Base-by-base conservation (phyloP, 306 rosid species). In the Aeschynomene evenia region DNA sequence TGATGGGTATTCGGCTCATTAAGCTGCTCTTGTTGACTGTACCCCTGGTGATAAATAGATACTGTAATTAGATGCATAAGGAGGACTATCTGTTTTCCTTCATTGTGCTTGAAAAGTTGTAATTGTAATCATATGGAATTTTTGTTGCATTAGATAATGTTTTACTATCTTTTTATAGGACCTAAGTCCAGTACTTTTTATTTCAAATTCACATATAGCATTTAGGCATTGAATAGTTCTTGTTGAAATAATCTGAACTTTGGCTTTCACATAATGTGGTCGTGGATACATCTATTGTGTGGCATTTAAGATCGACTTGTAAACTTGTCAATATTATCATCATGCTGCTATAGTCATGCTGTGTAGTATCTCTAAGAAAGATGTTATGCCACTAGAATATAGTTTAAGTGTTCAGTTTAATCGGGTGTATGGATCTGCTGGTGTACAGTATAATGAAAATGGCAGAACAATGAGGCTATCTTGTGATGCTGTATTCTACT, bases 1-100 rank as follows among this genome's bases (percentile, higher is more conserved):
- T 3, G 66, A 63, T 63, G 52, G 19, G 23, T 63, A 61, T 63
- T 45, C 54, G 68, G 12, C 10, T 66, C 11, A 46, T 50, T 18
- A 1, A n/a, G 64, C 16, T 54, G 72, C 37, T 63, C 9, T 20
- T 10, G 24, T 53, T 28, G 53, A 20, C 26, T n/a, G n/a, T n/a
- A n/a, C n/a, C n/a, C n/a, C n/a, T n/a, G n/a, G n/a, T n/a, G n/a
- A n/a, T n/a, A n/a, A n/a, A n/a, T n/a, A n/a, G n/a, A n/a, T n/a
- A n/a, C n/a, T n/a, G n/a, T n/a, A n/a, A n/a, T n/a, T n/a, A n/a
- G 54, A 39, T 66, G 28, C 42, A 40, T 66, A 10, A 36, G 18
- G 28, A 67, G 23, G 49, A 14, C 52, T 29, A 33, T 40, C 6
- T 70, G 46, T 40, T 42, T 5, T 18, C 22, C 36, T 33, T 7